phyloP scores from a whole-genome alignment of 1,139 yeast species.

The Saccharomyces uvarum region DNA sequence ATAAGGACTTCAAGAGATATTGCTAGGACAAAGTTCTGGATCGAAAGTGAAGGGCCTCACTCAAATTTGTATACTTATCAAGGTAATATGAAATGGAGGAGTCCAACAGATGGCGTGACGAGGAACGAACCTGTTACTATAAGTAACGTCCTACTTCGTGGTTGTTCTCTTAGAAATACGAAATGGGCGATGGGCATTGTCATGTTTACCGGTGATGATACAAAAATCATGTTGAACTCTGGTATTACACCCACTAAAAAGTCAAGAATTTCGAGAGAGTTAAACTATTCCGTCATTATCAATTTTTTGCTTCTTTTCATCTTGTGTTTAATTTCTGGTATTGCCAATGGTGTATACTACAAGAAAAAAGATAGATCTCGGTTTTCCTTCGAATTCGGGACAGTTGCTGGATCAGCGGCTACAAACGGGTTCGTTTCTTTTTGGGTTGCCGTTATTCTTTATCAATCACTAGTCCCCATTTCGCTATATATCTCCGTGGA shows the following conservation, averaged over 20 bases:
- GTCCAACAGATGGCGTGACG: constrained; percentile 39
- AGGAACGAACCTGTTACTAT: constrained; percentile 66
- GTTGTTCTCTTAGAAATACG: constrained; percentile 83
- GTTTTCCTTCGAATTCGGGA: constrained; percentile 62
- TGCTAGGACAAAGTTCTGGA: constrained; percentile 67
- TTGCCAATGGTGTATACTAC: constrained; percentile 75
- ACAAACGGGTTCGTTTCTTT: constrained; percentile 77
- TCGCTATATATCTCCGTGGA: constrained; percentile 91
- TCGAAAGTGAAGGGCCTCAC: constrained; percentile 89
- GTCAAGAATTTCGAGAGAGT: constrained; percentile 73
- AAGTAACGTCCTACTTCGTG: constrained; percentile 77
- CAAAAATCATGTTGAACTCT: constrained; percentile 90
- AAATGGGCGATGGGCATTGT: constrained; percentile 91
- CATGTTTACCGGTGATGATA: constrained; percentile 80
- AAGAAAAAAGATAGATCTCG: constrained; percentile 40
- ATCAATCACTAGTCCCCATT: constrained; percentile 89
- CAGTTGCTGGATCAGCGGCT: constrained; percentile 55
- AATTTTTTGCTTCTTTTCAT: constrained; percentile 70
- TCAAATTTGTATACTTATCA: constrained; percentile 75
- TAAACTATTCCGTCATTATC: constrained; percentile 71
- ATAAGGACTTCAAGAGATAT: constrained; percentile 65
- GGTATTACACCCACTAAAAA: constrained; percentile 89
- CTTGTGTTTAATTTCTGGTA: constrained; percentile 73
- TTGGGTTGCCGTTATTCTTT: constrained; percentile 81
- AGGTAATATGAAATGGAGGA: constrained; percentile 44